Evolutionary conservation across 176 grass and related monocot genomes (phyloP).

Genomic region (Dactylis glomerata): DNA sequence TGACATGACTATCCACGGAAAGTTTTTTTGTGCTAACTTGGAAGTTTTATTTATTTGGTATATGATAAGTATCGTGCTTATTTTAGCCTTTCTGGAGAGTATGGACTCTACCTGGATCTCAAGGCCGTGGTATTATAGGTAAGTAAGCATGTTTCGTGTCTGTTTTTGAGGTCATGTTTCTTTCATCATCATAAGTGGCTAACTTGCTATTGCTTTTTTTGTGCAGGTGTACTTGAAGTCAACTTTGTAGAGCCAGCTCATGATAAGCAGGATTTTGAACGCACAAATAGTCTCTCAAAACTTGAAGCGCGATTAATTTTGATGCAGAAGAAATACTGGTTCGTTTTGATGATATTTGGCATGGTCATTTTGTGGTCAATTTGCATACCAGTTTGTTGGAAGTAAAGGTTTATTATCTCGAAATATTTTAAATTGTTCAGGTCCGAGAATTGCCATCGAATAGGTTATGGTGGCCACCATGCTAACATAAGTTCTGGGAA

Average conservation of each 20-base stretch:
- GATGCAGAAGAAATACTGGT: slow-evolving; percentile 98
- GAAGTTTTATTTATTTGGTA: slow-evolving; percentile 12
- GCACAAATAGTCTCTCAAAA: slow-evolving; percentile 87
- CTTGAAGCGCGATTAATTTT: slow-evolving; percentile 76
- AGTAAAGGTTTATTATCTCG: neutral
- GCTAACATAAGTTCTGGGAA: slow-evolving; percentile 19
- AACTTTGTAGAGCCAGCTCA: slow-evolving; percentile 98
- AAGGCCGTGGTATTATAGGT: slow-evolving; percentile 96
- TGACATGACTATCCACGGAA: neutral
- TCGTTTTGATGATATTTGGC: slow-evolving; percentile 17
- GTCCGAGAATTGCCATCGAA: slow-evolving; percentile 62
- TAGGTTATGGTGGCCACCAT: slow-evolving; percentile 58
- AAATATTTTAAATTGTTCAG: slow-evolving; percentile 27
- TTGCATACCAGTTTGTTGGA: neutral
- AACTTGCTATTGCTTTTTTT: slow-evolving; percentile 18
- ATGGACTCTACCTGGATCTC: slow-evolving; percentile 86
- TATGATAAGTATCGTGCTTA: slow-evolving; percentile 19
- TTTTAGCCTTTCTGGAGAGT: slow-evolving; percentile 99
- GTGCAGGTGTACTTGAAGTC: slow-evolving; percentile 84
- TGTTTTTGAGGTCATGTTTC: neutral
- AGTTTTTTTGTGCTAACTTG: neutral
- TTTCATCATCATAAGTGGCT: slow-evolving; percentile 2
- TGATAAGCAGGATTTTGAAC: slow-evolving; percentile 98
- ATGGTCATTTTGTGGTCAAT: neutral
- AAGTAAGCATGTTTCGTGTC: slow-evolving; percentile 1